Conservation (phyloP, 2,329 filamentous ascomycete species). For the Hypoxylon sp. region DNA sequence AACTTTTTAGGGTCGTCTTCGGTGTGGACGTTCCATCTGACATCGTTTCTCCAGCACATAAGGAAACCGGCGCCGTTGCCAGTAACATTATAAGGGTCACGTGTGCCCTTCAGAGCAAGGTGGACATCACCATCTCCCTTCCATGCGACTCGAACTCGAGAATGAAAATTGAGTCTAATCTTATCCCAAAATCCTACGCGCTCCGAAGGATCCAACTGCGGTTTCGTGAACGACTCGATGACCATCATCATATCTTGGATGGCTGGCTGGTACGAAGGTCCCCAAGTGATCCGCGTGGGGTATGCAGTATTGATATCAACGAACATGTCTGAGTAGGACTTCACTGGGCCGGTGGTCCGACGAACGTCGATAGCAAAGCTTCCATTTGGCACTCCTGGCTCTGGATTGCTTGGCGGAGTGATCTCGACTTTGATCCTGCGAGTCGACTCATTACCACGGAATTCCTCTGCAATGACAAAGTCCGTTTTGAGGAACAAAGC, state of each 20-base stretch:
- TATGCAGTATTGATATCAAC: slow-evolving; percentile 94
- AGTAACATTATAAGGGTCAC: slow-evolving; percentile 93
- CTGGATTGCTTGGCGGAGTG: slow-evolving; percentile 76
- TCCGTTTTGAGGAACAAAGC: slow-evolving; percentile 87
- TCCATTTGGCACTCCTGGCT: slow-evolving; percentile 67
- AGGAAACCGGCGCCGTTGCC: slow-evolving; percentile 94
- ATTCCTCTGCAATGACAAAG: slow-evolving; percentile 97
- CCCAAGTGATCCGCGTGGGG: slow-evolving; percentile 95
- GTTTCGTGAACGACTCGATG: slow-evolving; percentile 96
- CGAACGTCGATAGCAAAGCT: slow-evolving; percentile 88
- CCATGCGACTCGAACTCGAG: slow-evolving; percentile 89
- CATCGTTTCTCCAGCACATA: slow-evolving; percentile 98
- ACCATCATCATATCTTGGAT: slow-evolving; percentile 99
- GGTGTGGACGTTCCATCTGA: slow-evolving; percentile 85
- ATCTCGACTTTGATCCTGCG: slow-evolving; percentile 86
- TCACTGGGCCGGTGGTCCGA: slow-evolving; percentile 92
- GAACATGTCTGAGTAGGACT: slow-evolving; percentile 93
- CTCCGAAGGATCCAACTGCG: slow-evolving; percentile 92
- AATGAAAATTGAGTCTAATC: slow-evolving; percentile 93
- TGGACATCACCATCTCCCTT: slow-evolving; percentile 96
- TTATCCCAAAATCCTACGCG: slow-evolving; percentile 99
- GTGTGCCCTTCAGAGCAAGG: slow-evolving; percentile 87
- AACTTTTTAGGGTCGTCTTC: slow-evolving; percentile 91
- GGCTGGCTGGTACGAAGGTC: slow-evolving; percentile 95
- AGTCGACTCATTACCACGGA: slow-evolving; percentile 81